Conservation (phyloP, 1,284 basidiomycete species). For the Tetrapyrgos nigripes region DNA sequence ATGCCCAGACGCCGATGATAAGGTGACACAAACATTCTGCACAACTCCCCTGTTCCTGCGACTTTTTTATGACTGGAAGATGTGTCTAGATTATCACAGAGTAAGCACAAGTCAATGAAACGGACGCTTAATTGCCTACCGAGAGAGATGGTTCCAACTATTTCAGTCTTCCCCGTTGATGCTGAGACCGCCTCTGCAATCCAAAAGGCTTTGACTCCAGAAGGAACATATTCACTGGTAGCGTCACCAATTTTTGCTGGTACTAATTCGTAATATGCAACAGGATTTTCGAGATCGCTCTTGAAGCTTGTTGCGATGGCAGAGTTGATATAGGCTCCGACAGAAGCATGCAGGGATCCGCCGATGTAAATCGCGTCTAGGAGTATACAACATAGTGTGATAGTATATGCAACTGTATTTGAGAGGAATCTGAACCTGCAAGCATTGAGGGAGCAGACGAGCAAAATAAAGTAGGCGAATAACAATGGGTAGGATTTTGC, state of each 20-base stretch:
- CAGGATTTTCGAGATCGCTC: conserved; percentile 26
- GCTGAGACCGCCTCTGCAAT: conserved; percentile 29
- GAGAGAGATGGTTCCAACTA: conserved; percentile 34
- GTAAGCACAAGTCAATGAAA: conserved; percentile 5
- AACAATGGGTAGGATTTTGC: not conserved
- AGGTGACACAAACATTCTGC: conserved; percentile 32
- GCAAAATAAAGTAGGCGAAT: not conserved
- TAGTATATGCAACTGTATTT: not conserved
- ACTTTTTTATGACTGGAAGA: conserved; percentile 13
- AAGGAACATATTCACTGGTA: conserved; percentile 17
- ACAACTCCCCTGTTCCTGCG: conserved; percentile 21
- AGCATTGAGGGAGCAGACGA: too few relatives aligned
- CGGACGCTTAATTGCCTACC: conserved; percentile 18
- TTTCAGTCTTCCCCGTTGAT: conserved; percentile 15
- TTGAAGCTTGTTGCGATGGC: conserved; percentile 5
- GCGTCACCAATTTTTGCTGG: not conserved
- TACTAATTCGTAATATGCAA: conserved; percentile 23
- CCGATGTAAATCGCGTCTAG: conserved; percentile 1
- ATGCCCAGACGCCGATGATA: conserved; percentile 28
- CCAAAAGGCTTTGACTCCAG: conserved; percentile 33
- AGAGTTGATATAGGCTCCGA: conserved; percentile 5
- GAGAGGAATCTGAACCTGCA: not conserved
- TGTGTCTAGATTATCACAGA: conserved; percentile 20
- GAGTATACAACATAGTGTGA: not conserved
- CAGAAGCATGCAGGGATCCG: not conserved